Percentiles rank a stretch among this genome's conserved stretches.
phyloP scores from a whole-genome alignment of 371 early-diverging fungal species.

The Lichtheimia ramosa region DNA sequence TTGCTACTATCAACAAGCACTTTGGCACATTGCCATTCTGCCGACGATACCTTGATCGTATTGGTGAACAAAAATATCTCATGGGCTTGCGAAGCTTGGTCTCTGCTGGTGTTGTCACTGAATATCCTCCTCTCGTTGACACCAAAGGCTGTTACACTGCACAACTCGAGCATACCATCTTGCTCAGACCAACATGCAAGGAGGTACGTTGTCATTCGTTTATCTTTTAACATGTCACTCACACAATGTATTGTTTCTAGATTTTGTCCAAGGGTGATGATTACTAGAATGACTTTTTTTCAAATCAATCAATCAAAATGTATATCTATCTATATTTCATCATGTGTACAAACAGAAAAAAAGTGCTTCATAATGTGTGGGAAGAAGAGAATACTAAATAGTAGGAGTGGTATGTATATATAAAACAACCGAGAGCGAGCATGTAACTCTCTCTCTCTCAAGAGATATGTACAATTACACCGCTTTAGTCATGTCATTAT shows the following conservation, averaged over 20 bases:
- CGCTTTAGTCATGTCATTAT: neutral
- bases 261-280: constrained; percentile 55
- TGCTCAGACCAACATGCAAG: constrained; percentile 89
- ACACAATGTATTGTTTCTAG: constrained; percentile 9
- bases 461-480: neutral
- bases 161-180: constrained; percentile 98
- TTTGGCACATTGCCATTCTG: constrained; percentile 99
- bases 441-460: neutral
- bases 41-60: constrained; percentile 93
- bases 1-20: constrained; percentile 87
- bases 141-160: constrained; percentile 92
- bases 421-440: neutral
- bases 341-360: constrained; percentile 1
- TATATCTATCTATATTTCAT: neutral
- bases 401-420: neutral
- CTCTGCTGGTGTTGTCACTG: constrained; percentile 65
- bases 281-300: constrained; percentile 22
- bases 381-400: neutral
- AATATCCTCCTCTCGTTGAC: constrained; percentile 97
- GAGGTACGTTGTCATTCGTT: constrained; percentile 53
- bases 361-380: neutral
- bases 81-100: constrained; percentile 87
- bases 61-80: constrained; percentile 87
- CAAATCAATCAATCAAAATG: neutral
- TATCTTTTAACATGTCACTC: no score